Base-by-base conservation (phyloP, 345 rosid species). In the Sonneratia caseolaris region DNA sequence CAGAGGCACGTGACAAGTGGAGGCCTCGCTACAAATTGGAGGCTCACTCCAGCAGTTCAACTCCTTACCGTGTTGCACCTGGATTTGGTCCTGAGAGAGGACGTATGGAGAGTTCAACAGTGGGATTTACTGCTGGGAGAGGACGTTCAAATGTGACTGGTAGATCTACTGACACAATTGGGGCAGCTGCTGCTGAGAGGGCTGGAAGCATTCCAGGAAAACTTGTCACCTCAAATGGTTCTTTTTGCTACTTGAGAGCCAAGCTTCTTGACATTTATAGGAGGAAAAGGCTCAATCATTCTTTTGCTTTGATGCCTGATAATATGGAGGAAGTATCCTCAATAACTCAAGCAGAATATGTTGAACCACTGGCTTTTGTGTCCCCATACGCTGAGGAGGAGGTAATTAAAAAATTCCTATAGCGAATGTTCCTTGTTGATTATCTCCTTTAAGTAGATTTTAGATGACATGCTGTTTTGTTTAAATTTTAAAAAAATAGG, bases 21-120 rank as follows among this genome's bases (percentile, higher is more conserved):
- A 87, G 99, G 84, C 99, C 99, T 67, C 90, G 95, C 38, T 93
- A 89, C 78, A 83, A 90, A 76, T 82, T 91, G 87, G 98, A 93
- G 76, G 75, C 72, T 73, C 87, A 87, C 78, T 76, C 88, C 65
- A 79, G 81, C 71, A 85, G 82, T 51, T 78, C 90, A 1, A 69
- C 79, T 81, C 74, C 96, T 64, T 81, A 81, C 66, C 90, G 93
- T 0, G 82, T 87, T 83, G 93, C 98, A n/a, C 96, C 94, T 73
- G 97, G 98, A 69, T 91, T 88, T 89, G 95, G 96, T 38, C 80
- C 72, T 3, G 93, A 86, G 70, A 85, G 79, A 75, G 93, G 88
- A 59, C 84, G 87, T 68, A 73, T 72, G 9, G 97, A 89, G 76
- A 85, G 91, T 51, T 81, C 90, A 78, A 83, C 79, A 78, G 68